phyloP scores from a whole-genome alignment of 2,329 filamentous ascomycete species.

The Clonostachys chloroleuca region DNA sequence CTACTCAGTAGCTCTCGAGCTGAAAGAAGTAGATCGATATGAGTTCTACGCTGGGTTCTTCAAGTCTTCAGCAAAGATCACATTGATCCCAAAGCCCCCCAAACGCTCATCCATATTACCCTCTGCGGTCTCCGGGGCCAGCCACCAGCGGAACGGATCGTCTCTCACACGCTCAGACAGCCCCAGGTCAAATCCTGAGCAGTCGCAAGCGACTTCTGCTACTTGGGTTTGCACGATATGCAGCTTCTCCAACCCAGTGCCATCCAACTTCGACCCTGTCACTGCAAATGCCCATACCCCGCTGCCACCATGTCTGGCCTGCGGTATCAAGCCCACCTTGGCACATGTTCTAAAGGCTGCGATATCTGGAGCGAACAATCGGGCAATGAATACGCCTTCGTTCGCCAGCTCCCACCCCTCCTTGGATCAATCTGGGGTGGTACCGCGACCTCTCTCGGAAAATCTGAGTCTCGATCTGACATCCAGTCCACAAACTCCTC shows the following conservation, averaged over 20 bases:
- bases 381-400: slow-evolving; percentile 19
- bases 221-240: slow-evolving; percentile 98
- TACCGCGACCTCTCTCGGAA: slow-evolving; percentile 5
- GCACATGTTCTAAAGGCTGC: slow-evolving; percentile 82
- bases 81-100: slow-evolving; percentile 74
- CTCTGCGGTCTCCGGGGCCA: neutral
- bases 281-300: slow-evolving; percentile 76
- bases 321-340: slow-evolving; percentile 87
- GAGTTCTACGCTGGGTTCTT: slow-evolving; percentile 93
- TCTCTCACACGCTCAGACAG: slow-evolving; percentile 38
- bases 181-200: slow-evolving; percentile 28
- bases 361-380: slow-evolving; percentile 67
- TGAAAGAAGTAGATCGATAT: slow-evolving; percentile 86
- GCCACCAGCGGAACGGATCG: slow-evolving; percentile 29
- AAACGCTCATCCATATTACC: slow-evolving; percentile 54
- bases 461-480: slow-evolving; percentile 1
- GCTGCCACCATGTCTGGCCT: slow-evolving; percentile 83
- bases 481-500: neutral
- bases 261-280: slow-evolving; percentile 86
- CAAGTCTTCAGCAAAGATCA: slow-evolving; percentile 93
- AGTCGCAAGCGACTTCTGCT: slow-evolving; percentile 51
- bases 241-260: slow-evolving; percentile 88
- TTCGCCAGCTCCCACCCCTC: neutral
- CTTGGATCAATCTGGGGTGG: neutral
- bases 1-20: slow-evolving; percentile 77